Conservation (phyloP, 2,329 filamentous ascomycete genomes). For the Venturia carpophila region DNA sequence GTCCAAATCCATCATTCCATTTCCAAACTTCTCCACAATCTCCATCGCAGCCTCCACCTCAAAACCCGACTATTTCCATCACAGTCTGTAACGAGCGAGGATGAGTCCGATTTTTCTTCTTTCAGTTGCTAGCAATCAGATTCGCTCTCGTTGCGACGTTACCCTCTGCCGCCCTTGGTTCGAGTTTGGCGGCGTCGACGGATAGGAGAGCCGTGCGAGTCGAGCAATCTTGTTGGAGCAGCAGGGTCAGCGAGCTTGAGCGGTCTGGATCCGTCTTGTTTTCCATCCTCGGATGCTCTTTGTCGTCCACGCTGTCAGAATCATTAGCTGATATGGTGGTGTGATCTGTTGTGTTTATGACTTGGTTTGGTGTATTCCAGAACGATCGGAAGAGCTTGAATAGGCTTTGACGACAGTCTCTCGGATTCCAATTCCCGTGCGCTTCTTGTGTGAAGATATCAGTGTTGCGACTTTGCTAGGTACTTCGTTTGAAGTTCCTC, state of each 20-base stretch:
- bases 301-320: neutral
- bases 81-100: neutral
- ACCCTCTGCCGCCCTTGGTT: neutral
- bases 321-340: neutral
- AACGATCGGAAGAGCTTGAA: neutral
- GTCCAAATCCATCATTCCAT: neutral
- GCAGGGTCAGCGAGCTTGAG: neutral
- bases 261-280: neutral
- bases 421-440: neutral
- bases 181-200: neutral
- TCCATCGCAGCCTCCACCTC: neutral
- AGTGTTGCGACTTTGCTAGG: neutral
- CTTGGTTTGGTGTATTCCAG: neutral
- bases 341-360: neutral
- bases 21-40: neutral
- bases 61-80: neutral
- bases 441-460: neutral
- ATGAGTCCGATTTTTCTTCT: neutral
- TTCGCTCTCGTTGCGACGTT: neutral
- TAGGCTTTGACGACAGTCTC: neutral
- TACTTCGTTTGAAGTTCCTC: neutral
- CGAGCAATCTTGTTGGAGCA: neutral
- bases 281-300: neutral
- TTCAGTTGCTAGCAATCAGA: neutral
- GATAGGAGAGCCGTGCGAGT: neutral